These are phyloP conservation scores for Porphyra umbilicalis DNA, from an alignment of 31 red algal genomes.

Conservation along the genomic window DNA sequence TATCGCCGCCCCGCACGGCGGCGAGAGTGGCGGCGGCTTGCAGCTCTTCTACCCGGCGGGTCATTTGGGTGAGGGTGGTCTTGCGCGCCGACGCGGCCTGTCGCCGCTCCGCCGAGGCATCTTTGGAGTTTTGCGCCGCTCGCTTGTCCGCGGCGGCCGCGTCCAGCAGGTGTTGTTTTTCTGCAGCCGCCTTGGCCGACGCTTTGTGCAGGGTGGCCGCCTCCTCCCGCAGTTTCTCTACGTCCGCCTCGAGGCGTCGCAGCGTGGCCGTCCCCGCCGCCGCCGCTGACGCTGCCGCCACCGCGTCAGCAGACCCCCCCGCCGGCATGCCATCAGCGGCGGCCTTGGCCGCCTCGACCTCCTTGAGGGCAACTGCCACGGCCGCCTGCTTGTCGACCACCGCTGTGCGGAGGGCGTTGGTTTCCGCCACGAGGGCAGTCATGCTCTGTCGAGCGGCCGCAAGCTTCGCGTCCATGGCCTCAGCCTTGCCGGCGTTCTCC, in stretches of 20 bases:
- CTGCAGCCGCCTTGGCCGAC: neutral
- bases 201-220: neutral
- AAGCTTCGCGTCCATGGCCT: conserved; percentile 1
- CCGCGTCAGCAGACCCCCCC: neutral
- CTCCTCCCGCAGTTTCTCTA: neutral
- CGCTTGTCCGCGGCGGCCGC: neutral
- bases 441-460: neutral
- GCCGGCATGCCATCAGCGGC: neutral
- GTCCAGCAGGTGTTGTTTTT: neutral
- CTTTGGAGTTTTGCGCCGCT: conserved; percentile 3
- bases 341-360: neutral
- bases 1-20: neutral
- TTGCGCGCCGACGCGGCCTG: neutral
- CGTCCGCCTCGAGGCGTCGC: neutral
- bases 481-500: conserved; percentile 3
- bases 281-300: neutral
- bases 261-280: neutral
- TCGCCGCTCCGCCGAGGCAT: neutral
- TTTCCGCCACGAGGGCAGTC: neutral
- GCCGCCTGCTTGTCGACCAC: neutral
- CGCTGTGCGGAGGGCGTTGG: neutral
- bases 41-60: neutral
- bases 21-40: neutral
- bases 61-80: neutral
- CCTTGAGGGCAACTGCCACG: neutral